Evolutionary conservation across 352 stramenopile genomes (phyloP).

Genomic region (Globisporangium paroecandrum): DNA sequence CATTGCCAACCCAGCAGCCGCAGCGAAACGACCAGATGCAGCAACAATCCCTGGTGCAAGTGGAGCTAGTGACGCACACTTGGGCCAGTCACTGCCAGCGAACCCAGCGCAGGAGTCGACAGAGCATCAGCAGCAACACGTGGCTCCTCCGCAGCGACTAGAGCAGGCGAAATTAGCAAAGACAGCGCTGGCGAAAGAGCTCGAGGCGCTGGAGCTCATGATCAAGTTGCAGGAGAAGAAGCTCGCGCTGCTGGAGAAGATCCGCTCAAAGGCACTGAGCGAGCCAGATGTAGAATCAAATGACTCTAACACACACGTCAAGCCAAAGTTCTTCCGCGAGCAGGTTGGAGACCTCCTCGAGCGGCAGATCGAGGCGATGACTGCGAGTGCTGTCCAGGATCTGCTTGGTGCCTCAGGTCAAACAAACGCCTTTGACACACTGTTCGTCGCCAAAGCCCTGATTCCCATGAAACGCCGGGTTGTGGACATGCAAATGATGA

Average conservation of each 20-base stretch:
- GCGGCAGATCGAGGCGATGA: conserved; percentile 19
- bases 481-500: conserved; percentile 44
- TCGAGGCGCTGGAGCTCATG: conserved; percentile 34
- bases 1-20: neutral
- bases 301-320: neutral
- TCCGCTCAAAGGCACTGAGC: conserved; percentile 18
- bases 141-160: neutral
- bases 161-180: neutral
- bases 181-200: conserved; percentile 25
- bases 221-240: conserved; percentile 42
- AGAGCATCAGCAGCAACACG: neutral
- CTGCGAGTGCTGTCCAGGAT: conserved; percentile 5
- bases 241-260: conserved; percentile 28
- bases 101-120: neutral
- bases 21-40: neutral
- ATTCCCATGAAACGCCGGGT: conserved; percentile 16
- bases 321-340: neutral
- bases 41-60: neutral
- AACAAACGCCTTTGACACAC: conserved; percentile 29
- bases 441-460: conserved; percentile 35
- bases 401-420: neutral
- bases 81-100: neutral
- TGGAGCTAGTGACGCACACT: neutral
- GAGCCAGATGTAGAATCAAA: neutral
- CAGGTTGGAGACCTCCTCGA: conserved; percentile 12